Conservation (phyloP, 2,329 filamentous ascomycete genomes). For the Trichoderma lentiforme region DNA sequence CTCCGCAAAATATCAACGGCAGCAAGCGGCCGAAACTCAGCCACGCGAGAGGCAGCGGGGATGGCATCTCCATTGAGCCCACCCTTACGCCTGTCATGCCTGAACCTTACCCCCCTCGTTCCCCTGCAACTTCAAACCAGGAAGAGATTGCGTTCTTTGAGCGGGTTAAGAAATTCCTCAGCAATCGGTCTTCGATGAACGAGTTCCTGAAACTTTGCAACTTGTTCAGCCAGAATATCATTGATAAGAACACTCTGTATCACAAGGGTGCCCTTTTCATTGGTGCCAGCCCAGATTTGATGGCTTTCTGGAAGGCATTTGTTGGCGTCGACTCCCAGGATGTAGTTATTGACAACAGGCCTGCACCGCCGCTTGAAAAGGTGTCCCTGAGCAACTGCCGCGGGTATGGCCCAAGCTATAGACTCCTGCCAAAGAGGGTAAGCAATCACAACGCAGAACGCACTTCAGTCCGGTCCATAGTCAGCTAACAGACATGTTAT, state of each 20-base stretch:
- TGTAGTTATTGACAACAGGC: conserved; percentile 73
- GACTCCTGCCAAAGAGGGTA: conserved; percentile 78
- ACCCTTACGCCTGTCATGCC: conserved; percentile 86
- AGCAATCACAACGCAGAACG: conserved; percentile 25
- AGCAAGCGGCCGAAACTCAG: conserved; percentile 71
- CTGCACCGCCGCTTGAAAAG: conserved; percentile 70
- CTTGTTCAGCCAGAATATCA: conserved; percentile 87
- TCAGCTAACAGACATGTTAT: conserved; percentile 19
- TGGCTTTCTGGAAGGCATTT: conserved; percentile 82
- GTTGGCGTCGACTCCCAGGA: conserved; percentile 75
- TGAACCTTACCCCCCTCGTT: conserved; percentile 76
- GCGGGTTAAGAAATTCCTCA: conserved; percentile 91
- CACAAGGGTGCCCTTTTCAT: conserved; percentile 84
- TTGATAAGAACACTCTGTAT: conserved; percentile 78
- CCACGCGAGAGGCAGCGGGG: conserved; percentile 60
- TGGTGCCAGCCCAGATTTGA: conserved; percentile 82
- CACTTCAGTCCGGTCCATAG: background rate
- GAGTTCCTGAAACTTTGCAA: conserved; percentile 98
- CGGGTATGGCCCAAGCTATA: conserved; percentile 92
- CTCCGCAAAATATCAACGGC: conserved; percentile 34
- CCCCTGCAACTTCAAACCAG: conserved; percentile 67
- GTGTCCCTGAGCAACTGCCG: conserved; percentile 95
- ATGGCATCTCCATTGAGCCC: conserved; percentile 69
- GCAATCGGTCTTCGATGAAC: conserved; percentile 86
- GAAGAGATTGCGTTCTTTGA: conserved; percentile 96